Evolutionary conservation across 352 stramenopile genomes (phyloP).

Genomic region (Pythium aquatile): DNA sequence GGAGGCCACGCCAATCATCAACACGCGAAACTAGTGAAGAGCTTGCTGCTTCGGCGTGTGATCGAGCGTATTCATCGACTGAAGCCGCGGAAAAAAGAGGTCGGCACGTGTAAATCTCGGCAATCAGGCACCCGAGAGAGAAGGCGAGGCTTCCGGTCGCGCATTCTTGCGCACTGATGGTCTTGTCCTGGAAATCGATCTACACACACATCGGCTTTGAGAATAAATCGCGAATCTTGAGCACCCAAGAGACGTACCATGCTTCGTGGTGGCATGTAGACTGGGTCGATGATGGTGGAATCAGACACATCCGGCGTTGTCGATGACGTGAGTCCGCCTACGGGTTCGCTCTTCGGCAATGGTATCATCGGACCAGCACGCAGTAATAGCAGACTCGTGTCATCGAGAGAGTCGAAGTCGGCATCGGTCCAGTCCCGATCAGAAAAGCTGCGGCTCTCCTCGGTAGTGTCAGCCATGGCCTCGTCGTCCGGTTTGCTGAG

Average conservation of each 20-base stretch:
- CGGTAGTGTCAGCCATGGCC: conserved; percentile 17
- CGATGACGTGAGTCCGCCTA: no score
- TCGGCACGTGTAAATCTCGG: conserved; percentile 56
- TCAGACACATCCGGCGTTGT: background rate
- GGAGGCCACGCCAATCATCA: background rate
- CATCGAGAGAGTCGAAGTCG: conserved; percentile 47
- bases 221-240: no score
- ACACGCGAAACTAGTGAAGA: background rate
- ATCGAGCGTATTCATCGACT: conserved; percentile 38
- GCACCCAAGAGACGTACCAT: conserved; percentile 3
- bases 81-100: conserved; percentile 63
- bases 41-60: conserved; percentile 12
- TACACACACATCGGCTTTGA: background rate
- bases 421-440: conserved; percentile 43
- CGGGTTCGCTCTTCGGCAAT: conserved; percentile 21
- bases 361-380: conserved; percentile 47
- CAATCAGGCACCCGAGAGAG: conserved; percentile 62
- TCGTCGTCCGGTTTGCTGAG: conserved; percentile 68
- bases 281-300: conserved; percentile 8
- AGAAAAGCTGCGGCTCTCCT: conserved; percentile 33
- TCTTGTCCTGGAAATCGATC: background rate
- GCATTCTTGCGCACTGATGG: background rate
- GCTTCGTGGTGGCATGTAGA: conserved; percentile 12
- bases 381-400: conserved; percentile 62
- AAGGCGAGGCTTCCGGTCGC: conserved; percentile 43